A percentile compares a stretch with the other conserved stretches of the same genome.
Conservation (phyloP, 2,329 filamentous ascomycete species). For the Trichoderma cornu-damae region DNA sequence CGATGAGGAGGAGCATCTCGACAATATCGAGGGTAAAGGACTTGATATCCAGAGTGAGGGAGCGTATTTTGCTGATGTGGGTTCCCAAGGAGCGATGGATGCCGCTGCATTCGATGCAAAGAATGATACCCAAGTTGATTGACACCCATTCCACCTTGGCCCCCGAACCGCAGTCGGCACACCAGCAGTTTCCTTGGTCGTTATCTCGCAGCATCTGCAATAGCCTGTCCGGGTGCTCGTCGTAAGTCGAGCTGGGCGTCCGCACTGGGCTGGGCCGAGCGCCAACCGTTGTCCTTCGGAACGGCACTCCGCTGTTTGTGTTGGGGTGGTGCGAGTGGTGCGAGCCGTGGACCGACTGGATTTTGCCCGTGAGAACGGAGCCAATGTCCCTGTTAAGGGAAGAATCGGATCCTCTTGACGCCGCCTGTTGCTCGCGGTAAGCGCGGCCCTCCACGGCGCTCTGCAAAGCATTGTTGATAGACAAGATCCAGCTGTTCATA, state of each 20-base stretch:
- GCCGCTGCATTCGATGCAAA: slow-evolving; percentile 97
- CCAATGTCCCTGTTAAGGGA: slow-evolving; percentile 80
- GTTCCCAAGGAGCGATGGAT: slow-evolving; percentile 95
- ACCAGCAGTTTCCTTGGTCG: slow-evolving; percentile 89
- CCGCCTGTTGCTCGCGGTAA: slow-evolving; percentile 48
- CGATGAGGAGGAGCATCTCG: slow-evolving; percentile 83
- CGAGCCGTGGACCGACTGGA: slow-evolving; percentile 59
- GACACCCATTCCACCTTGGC: slow-evolving; percentile 98
- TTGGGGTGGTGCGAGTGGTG: slow-evolving; percentile 47
- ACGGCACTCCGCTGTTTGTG: slow-evolving; percentile 53
- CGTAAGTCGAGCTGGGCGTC: slow-evolving; percentile 64
- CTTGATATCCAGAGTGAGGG: slow-evolving; percentile 88
- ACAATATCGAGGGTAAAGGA: slow-evolving; percentile 97
- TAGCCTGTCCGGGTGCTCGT: slow-evolving; percentile 79
- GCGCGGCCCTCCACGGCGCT: slow-evolving; percentile 85
- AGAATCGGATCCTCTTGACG: slow-evolving; percentile 40
- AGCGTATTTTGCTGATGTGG: slow-evolving; percentile 95
- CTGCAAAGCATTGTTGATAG: slow-evolving; percentile 95
- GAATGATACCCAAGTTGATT: slow-evolving; percentile 91
- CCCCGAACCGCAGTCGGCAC: slow-evolving; percentile 87
- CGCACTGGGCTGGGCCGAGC: slow-evolving; percentile 71
- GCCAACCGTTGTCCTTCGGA: slow-evolving; percentile 84
- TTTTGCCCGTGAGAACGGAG: slow-evolving; percentile 89
- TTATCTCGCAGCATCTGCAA: slow-evolving; percentile 82
- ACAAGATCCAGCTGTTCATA: slow-evolving; percentile 92